Evolutionary conservation across 768 basidiomycete genomes (phyloP).

Genomic region (Panellus pusillus): DNA sequence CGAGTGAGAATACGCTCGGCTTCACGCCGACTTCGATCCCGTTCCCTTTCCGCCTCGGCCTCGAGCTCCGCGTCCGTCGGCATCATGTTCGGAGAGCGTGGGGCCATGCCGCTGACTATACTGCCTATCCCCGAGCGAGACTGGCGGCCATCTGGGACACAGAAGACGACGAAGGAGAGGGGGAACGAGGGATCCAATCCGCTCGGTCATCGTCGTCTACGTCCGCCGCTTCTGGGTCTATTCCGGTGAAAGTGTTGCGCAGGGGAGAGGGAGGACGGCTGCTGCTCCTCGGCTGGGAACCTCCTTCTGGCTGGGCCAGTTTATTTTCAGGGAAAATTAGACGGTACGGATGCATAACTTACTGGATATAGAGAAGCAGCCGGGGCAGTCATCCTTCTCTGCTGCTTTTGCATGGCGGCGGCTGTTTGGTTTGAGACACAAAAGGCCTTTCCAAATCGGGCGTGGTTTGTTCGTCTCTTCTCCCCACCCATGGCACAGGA

Average conservation of each 20-base stretch:
- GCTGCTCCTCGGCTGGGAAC: constrained; percentile 30
- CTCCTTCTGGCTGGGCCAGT: constrained; percentile 37
- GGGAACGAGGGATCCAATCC: constrained; percentile 40
- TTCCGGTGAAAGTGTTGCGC: constrained; percentile 61
- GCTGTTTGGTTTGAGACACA: too few relatives aligned
- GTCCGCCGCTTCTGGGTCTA: constrained; percentile 51
- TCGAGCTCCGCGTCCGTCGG: constrained; percentile 80
- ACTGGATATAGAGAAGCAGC: constrained; percentile 35
- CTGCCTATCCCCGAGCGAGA: constrained; percentile 75
- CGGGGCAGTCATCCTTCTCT: constrained; percentile 36
- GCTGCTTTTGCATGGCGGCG: constrained; percentile 20
- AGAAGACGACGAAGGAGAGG: constrained; percentile 67
- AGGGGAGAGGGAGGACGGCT: constrained; percentile 73
- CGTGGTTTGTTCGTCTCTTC: not conserved
- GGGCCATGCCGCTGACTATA: constrained; percentile 55
- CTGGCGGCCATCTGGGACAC: constrained; percentile 72
- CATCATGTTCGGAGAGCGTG: constrained; percentile 37
- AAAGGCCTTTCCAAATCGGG: too few relatives aligned
- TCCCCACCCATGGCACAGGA: constrained; percentile 62
- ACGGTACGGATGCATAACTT: constrained; percentile 16
- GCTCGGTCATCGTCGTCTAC: constrained; percentile 40
- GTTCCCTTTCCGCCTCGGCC: constrained; percentile 75
- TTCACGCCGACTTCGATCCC: constrained; percentile 72
- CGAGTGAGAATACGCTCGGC: constrained; percentile 73
- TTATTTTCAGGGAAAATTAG: not conserved